phyloP scores from a whole-genome alignment of 768 basidiomycete species.

The Lactifluus volemus region DNA sequence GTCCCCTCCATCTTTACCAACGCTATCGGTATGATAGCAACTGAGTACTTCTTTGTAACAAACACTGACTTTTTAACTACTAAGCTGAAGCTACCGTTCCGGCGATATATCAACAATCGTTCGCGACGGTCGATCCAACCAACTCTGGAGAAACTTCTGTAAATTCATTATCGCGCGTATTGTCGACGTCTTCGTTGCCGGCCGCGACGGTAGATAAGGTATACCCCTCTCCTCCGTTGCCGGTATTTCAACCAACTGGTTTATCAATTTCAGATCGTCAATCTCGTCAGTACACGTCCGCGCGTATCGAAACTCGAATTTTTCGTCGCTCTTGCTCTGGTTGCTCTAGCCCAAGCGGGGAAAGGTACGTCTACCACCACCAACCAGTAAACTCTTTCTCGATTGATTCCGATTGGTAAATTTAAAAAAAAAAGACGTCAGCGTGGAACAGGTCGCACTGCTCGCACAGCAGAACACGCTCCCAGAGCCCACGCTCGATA shows the following conservation, averaged over 20 bases:
- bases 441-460: constrained; percentile 73
- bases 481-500: constrained; percentile 63
- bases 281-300: constrained; percentile 72
- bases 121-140: constrained; percentile 60
- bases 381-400: too few relatives aligned
- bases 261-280: constrained; percentile 59
- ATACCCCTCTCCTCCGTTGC: constrained; percentile 9
- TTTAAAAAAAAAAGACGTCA: constrained; percentile 43
- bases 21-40: constrained; percentile 17
- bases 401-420: too few relatives aligned
- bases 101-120: constrained; percentile 64
- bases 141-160: constrained; percentile 74
- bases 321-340: constrained; percentile 83
- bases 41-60: too few relatives aligned
- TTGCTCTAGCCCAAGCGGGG: constrained; percentile 75
- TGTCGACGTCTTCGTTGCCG: constrained; percentile 69
- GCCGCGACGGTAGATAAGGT: constrained; percentile 82
- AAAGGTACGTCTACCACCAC: constrained; percentile 53
- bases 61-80: too few relatives aligned
- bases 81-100: constrained; percentile 77
- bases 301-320: constrained; percentile 85
- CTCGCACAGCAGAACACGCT: constrained; percentile 71
- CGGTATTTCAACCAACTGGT: too few relatives aligned
- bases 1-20: constrained; percentile 36
- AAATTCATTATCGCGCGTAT: constrained; percentile 69